Base-by-base conservation (phyloP, 306 rosid species). In the Myrica gale region DNA sequence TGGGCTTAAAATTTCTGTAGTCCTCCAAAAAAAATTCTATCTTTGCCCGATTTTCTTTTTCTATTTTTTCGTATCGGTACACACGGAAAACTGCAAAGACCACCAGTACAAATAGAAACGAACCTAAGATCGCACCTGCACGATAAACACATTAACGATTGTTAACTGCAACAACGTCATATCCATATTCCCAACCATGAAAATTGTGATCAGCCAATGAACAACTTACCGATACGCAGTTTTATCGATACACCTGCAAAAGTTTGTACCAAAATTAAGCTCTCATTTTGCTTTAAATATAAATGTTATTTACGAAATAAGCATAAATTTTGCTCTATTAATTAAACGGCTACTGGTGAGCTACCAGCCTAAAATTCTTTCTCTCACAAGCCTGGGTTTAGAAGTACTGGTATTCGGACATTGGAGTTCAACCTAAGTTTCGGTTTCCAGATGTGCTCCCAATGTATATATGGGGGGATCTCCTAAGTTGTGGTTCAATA, bases 21-120 rank as follows among this genome's bases (percentile, higher is more conserved):
- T 82, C 75, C 53, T 75, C 74, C 72, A 79, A 67, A 71, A 77
- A 77, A 48, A 12, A 67, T 41, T 69, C 77, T 20, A 82, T 77
- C 53, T 62, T 82, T 4, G 6, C 11, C 46, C 74, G 80, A 44
- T 74, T 53, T 52, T 65, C 84, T 44, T 48, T 66, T 74, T 68
- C 76, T 70, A 5, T 0, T 54, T 55, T 26, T 5, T 47, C 46
- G 51, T 46, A 47, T n/a, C 44, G 23, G 63, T 74, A 63, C 45
- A 78, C 4, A 47, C 32, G 62, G 9, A 69, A 70, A 15, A 70
- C 20, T 2, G 42, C 15, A 19, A 45, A 45, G 13, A 72, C 79
- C n/a, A 55, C 47, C 15, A 74, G 16, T 16, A 71, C 10, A 17
- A 71, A 23, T 44, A 52, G 20, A 74, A 71, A 51, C 12, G 78